Percentiles rank a stretch among this genome's conserved stretches.
These are phyloP conservation scores for Lactuca saligna DNA, from an alignment of 129 eudicot genomes.

Conservation along the genomic window DNA sequence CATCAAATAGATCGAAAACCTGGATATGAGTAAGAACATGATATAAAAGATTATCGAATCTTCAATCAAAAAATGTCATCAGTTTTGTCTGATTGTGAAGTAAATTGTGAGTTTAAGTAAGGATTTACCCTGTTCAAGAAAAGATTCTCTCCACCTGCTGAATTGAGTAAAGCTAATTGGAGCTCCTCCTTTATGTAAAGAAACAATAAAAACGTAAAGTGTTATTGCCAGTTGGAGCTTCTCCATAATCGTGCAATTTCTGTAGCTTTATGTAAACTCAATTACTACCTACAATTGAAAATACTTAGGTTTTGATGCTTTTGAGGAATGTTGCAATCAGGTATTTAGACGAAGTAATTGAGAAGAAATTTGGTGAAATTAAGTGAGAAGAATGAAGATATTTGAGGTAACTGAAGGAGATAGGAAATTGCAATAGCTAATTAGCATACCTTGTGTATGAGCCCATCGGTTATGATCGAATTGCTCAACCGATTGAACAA, in stretches of 20 bases:
- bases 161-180: constrained; percentile 47
- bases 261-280: constrained; percentile 14
- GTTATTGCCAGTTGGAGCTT: neutral
- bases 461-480: constrained; percentile 54
- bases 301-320: constrained; percentile 7
- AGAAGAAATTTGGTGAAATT: neutral
- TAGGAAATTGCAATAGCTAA: neutral
- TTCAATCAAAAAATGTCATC: neutral
- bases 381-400: constrained; percentile 6
- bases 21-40: constrained; percentile 7
- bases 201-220: constrained; percentile 10
- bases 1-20: constrained; percentile 62
- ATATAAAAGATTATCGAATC: neutral
- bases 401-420: neutral
- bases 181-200: constrained; percentile 44
- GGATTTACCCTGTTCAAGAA: constrained; percentile 50
- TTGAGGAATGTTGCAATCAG: neutral
- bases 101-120: neutral
- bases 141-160: constrained; percentile 44
- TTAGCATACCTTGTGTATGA: constrained; percentile 48
- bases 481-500: constrained; percentile 49
- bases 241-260: neutral
- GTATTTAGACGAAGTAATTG: neutral
- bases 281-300: constrained; percentile 11
- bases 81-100: neutral